Conservation (phyloP, 768 basidiomycete species). For the Tricholoma sp. region DNA sequence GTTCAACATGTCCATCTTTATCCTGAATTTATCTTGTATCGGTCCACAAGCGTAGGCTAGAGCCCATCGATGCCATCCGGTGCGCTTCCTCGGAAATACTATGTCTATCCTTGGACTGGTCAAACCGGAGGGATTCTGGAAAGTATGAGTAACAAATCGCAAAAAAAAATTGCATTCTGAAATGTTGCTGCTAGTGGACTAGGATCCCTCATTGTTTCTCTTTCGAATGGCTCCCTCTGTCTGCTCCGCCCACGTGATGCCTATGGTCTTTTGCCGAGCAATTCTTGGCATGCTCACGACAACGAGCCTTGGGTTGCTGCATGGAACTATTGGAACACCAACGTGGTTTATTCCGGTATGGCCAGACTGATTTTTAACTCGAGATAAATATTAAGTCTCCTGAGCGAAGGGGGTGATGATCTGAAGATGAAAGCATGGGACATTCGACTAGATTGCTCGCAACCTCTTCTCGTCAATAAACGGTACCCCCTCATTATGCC, state of each 20-base stretch:
- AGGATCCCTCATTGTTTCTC: slow-evolving; percentile 69
- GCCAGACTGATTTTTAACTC: not conserved
- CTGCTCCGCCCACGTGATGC: slow-evolving; percentile 48
- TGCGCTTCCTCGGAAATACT: slow-evolving; percentile 55
- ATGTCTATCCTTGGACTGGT: slow-evolving; percentile 94
- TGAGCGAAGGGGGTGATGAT: slow-evolving; percentile 81
- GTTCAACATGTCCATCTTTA: slow-evolving; percentile 21
- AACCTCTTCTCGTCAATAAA: slow-evolving; percentile 69
- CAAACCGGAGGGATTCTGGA: slow-evolving; percentile 53
- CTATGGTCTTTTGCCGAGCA: slow-evolving; percentile 36
- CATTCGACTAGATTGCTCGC: slow-evolving; percentile 53
- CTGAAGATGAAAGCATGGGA: slow-evolving; percentile 91
- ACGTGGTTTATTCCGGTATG: slow-evolving; percentile 81
- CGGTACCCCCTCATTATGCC: slow-evolving; percentile 33
- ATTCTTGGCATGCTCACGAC: slow-evolving; percentile 85
- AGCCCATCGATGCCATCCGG: slow-evolving; percentile 34
- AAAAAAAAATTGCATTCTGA: not conserved
- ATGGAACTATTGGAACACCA: slow-evolving; percentile 84
- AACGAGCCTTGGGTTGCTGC: slow-evolving; percentile 92
- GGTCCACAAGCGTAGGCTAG: slow-evolving; percentile 32
- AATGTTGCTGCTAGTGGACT: slow-evolving; percentile 30
- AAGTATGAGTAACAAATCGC: slow-evolving; percentile 29
- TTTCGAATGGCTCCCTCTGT: slow-evolving; percentile 76
- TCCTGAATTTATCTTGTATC: not conserved
- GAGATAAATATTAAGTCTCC: slow-evolving; percentile 5